These are phyloP conservation scores for Colletotrichum lentis DNA, from an alignment of 2,329 filamentous ascomycete species.

Conservation along the genomic window DNA sequence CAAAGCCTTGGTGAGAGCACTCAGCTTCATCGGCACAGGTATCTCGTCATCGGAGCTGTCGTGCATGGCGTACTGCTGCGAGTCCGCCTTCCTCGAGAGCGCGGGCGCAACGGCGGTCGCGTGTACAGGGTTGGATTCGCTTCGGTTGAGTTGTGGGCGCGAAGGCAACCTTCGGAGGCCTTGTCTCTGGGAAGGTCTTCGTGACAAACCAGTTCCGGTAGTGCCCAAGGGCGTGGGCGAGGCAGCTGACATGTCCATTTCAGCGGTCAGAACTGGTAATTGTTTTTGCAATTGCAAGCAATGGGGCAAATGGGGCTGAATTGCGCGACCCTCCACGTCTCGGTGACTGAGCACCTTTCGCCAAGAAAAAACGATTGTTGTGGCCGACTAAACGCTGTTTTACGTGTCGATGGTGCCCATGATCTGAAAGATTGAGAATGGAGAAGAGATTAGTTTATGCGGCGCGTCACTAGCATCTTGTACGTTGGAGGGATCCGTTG, in stretches of 20 bases:
- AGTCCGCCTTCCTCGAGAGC: constrained; percentile 46
- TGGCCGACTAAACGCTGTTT: constrained; percentile 46
- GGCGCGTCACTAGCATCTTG: constrained; percentile 45
- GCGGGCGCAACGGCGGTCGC: constrained; percentile 40
- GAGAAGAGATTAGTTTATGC: constrained; percentile 49
- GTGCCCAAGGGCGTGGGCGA: constrained; percentile 65
- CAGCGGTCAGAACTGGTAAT: constrained; percentile 9
- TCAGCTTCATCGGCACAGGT: constrained; percentile 90
- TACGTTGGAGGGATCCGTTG: constrained; percentile 35
- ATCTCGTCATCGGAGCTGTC: constrained; percentile 97
- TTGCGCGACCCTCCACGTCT: constrained; percentile 34
- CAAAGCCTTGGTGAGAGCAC: constrained; percentile 87
- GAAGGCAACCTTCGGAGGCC: constrained; percentile 60
- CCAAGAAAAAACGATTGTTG: constrained; percentile 34
- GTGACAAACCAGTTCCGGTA: constrained; percentile 53
- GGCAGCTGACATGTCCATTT: constrained; percentile 57
- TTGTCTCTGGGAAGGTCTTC: constrained; percentile 66
- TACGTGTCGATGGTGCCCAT: constrained; percentile 54
- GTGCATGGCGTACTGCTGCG: constrained; percentile 64
- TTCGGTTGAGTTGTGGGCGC: constrained; percentile 55
- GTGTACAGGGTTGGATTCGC: constrained; percentile 55
- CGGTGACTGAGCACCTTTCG: constrained; percentile 13
- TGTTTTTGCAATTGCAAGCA: constrained; percentile 29
- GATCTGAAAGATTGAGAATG: constrained; percentile 46
- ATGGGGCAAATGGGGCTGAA: constrained; percentile 11